Evolutionary conservation across 179 eudicot genomes (phyloP), one percentile per base, ranked within the genome.

Genomic region (Nepenthes alata): DNA sequence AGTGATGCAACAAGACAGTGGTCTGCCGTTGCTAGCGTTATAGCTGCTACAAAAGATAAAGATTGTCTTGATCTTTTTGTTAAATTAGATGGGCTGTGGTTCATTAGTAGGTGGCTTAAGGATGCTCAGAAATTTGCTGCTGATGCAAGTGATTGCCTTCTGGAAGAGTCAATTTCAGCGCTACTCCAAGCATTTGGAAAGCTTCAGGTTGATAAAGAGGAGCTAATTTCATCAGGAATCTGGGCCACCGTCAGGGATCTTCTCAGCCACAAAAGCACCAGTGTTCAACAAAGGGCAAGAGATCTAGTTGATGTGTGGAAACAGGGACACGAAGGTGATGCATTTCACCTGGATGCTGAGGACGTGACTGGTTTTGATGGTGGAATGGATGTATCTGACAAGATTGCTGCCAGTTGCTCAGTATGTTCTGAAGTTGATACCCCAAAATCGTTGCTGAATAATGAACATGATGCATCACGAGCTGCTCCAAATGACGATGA

Each of bases 11-110:
- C 83, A 45, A 74, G 89, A 67, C 97, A 88, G 71, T 81, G 90
- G 93, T 76, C 88, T 77, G 72, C 85, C 58, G 88, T 91, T 74
- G 97, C 90, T 58, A 74, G 78, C 60, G 75, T 80, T 55, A 74
- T 90, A 70, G 80, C 86, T 61, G 85, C 87, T 37, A 90, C 97
- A 55, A 83, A 88, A 59, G 82, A 79, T 65, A 77, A 76, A 67
- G 95, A 79, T 25, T 90, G 97, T 67, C 90, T 90, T 61, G 87
- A 82, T 75, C 90, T 78, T 61, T 88, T 90, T 72, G 56, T 85
- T 57, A 77, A 82, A 67, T 78, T 83, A 69, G 88, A 80, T 67
- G 97, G 97, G 56, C 79, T 88, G 51, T 62, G 67, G 36, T 83
- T 76, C 66, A 72, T 90, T 61, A 68, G 77, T 57, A 81, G 72